These are phyloP conservation scores for Fusarium redolens DNA, from an alignment of 2,329 filamentous ascomycete genomes.

Conservation along the genomic window DNA sequence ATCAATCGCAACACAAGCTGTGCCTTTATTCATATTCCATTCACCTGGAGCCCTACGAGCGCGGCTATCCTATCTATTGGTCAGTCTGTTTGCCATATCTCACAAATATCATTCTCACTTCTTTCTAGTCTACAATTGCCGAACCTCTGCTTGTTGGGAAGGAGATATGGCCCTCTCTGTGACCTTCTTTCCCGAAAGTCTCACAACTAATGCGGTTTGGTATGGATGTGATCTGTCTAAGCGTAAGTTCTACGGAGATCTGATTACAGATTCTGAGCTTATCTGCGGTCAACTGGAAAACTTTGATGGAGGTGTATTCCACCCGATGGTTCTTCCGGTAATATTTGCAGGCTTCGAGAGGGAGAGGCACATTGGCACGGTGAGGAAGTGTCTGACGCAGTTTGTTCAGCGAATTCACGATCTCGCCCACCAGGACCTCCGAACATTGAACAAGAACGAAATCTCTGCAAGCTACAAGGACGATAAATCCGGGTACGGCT, in stretches of 20 bases:
- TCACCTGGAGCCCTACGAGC: neutral
- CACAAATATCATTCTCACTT: accelerated
- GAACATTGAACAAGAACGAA: accelerated
- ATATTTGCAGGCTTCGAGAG: neutral
- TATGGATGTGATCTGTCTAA: neutral
- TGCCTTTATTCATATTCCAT: neutral
- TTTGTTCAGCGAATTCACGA: neutral
- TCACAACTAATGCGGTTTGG: neutral
- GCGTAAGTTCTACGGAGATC: accelerated
- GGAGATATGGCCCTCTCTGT: neutral
- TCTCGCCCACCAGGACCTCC: neutral
- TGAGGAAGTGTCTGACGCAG: neutral
- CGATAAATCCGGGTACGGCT: accelerated
- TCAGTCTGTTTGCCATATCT: accelerated
- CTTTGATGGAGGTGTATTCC: neutral
- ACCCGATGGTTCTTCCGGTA: neutral
- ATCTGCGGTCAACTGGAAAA: neutral
- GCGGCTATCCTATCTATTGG: neutral
- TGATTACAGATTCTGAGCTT: neutral
- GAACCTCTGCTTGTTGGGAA: neutral
- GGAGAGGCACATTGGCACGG: neutral
- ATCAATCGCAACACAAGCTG: conserved; percentile 15
- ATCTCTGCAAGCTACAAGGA: neutral
- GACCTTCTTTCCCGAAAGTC: neutral
- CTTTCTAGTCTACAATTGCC: neutral